phyloP scores from a whole-genome alignment of 2,329 filamentous ascomycete species.

The Trichothecium sympodiale region DNA sequence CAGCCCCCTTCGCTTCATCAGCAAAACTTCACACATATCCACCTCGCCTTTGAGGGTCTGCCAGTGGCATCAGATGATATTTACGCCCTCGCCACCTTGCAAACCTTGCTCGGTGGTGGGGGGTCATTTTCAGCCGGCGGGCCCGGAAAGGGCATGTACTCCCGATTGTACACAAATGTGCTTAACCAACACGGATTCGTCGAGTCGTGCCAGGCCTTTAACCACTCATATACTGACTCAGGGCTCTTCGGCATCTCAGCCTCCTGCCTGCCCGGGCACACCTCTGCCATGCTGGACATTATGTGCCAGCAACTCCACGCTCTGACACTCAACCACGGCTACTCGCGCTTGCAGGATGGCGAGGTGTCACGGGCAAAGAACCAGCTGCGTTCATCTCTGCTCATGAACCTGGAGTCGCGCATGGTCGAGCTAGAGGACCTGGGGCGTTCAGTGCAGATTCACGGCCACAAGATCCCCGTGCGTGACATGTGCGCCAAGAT shows the following conservation, averaged over 20 bases:
- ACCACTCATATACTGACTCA: constrained; percentile 93
- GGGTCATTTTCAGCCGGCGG: constrained; percentile 95
- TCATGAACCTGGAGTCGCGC: constrained; percentile 95
- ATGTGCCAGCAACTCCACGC: constrained; percentile 84
- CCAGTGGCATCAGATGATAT: constrained; percentile 87
- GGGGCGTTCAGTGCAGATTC: constrained; percentile 91
- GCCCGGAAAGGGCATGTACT: constrained; percentile 98
- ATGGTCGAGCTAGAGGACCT: constrained; percentile 98
- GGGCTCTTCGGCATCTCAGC: constrained; percentile 91
- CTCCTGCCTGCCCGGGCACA: constrained; percentile 68
- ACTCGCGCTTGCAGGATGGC: constrained; percentile 54
- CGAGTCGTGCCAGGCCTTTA: constrained; percentile 90
- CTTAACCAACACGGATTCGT: constrained; percentile 98
- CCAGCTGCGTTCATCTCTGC: constrained; percentile 74
- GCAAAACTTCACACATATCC: constrained; percentile 80
- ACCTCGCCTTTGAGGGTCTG: constrained; percentile 90
- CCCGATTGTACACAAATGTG: constrained; percentile 91
- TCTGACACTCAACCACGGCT: constrained; percentile 66
- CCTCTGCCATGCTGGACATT: constrained; percentile 79
- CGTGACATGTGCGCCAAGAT: constrained; percentile 88
- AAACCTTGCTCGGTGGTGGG: constrained; percentile 89
- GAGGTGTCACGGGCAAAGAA: constrained; percentile 96
- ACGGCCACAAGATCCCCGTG: constrained; percentile 83
- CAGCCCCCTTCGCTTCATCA: constrained; percentile 70
- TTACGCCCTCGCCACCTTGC: constrained; percentile 88